Evolutionary conservation across 2,329 filamentous ascomycete species (phyloP).

Genomic region (Nemania sp.): DNA sequence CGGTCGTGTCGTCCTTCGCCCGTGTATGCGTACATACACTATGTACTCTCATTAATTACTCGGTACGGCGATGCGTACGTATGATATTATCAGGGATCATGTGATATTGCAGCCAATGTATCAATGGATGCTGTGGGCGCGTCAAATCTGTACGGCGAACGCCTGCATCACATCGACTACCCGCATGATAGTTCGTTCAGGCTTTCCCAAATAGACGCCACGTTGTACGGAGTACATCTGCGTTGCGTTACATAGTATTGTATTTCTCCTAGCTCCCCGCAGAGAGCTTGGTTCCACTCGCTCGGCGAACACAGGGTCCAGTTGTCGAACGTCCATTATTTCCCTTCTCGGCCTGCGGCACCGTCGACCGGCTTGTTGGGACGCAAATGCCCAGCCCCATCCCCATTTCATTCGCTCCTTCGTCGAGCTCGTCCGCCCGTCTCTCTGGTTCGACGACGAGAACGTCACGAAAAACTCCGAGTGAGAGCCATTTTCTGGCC

Average conservation of each 20-base stretch:
- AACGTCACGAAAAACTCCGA: no score
- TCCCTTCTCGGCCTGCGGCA: background rate
- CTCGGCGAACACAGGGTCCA: background rate
- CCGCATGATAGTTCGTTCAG: background rate
- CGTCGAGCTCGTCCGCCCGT: no score
- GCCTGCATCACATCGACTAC: background rate
- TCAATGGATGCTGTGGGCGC: background rate
- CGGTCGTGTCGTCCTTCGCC: background rate
- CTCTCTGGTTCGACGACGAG: no score
- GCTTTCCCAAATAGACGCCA: background rate
- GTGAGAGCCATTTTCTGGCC: no score
- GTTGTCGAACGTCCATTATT: background rate
- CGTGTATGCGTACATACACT: background rate
- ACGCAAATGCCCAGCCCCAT: no score
- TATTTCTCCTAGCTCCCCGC: no score
- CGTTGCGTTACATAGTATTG: background rate
- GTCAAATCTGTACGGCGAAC: background rate
- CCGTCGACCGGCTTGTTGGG: background rate
- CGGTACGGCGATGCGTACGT: no score
- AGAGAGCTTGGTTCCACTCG: background rate
- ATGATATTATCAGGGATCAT: background rate
- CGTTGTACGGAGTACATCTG: no score
- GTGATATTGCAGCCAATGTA: conserved; percentile 3
- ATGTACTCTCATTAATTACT: no score
- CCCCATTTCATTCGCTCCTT: no score